These are phyloP conservation scores for Phytopythium litorale DNA, from an alignment of 352 stramenopile genomes.

Conservation along the genomic window DNA sequence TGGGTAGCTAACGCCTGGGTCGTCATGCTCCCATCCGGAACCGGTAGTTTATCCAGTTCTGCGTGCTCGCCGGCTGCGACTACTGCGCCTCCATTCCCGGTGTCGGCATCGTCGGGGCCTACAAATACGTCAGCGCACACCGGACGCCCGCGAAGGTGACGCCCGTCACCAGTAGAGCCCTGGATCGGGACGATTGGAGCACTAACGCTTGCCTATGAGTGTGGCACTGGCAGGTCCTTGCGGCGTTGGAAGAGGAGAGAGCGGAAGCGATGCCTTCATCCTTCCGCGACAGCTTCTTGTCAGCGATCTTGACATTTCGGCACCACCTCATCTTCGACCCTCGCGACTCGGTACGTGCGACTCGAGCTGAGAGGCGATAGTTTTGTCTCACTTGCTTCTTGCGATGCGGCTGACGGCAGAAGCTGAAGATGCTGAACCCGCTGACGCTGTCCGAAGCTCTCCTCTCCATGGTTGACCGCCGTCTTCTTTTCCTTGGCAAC, in stretches of 20 bases:
- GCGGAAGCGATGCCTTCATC: constrained; percentile 25
- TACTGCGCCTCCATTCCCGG: constrained; percentile 78
- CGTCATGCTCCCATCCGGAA: constrained; percentile 1
- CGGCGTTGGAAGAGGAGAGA: constrained; percentile 51
- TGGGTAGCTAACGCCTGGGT: background rate
- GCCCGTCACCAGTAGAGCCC: background rate
- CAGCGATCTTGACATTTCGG: constrained; percentile 80
- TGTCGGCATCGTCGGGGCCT: constrained; percentile 81
- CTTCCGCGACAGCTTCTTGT: constrained; percentile 48
- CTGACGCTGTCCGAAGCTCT: constrained; percentile 55
- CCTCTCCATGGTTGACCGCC: constrained; percentile 44
- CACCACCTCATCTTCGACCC: constrained; percentile 89
- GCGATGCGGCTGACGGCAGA: constrained; percentile 25
- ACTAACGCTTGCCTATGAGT: background rate
- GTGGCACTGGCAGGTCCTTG: constrained; percentile 33
- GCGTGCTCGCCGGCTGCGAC: constrained; percentile 87
- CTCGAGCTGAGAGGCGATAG: background rate
- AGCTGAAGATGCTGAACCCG: constrained; percentile 75
- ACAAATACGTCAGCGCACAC: constrained; percentile 61
- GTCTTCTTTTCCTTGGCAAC: constrained; percentile 64
- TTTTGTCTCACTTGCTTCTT: constrained; percentile 8
- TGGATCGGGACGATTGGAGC: no score
- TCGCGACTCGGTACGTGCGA: constrained; percentile 36
- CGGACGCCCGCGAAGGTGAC: constrained; percentile 47
- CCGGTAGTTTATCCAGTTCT: constrained; percentile 72